Evolutionary conservation across 148 eudicot genomes (phyloP).

Genomic region (Hydrangea macrophylla): DNA sequence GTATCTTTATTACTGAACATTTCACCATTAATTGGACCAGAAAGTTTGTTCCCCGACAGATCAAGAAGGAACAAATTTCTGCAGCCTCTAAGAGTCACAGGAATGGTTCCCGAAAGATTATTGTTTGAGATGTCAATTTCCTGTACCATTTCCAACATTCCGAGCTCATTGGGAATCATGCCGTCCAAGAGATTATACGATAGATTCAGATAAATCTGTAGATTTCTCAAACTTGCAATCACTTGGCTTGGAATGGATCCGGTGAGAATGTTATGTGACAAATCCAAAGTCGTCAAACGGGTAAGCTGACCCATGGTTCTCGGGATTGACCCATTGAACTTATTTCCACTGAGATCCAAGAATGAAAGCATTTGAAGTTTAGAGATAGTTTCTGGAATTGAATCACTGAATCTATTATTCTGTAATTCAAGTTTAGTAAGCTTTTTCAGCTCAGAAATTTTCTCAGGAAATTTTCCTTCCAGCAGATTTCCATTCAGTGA

Average conservation of each 20-base stretch:
- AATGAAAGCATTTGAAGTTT: constrained; percentile 55
- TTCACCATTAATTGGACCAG: constrained; percentile 41
- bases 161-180: constrained; percentile 60
- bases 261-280: constrained; percentile 59
- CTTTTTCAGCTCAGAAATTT: constrained; percentile 47
- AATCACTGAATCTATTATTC: constrained; percentile 50
- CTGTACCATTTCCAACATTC: constrained; percentile 72
- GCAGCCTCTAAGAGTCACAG: constrained; percentile 56
- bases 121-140: constrained; percentile 74
- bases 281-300: constrained; percentile 47
- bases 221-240: constrained; percentile 48
- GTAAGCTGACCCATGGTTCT: constrained; percentile 41
- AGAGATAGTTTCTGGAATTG: constrained; percentile 47
- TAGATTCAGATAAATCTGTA: constrained; percentile 58
- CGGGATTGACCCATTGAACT: constrained; percentile 55
- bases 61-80: constrained; percentile 60
- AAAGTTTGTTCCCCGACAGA: constrained; percentile 57
- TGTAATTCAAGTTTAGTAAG: constrained; percentile 45
- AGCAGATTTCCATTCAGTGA: constrained; percentile 41
- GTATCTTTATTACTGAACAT: constrained; percentile 29
- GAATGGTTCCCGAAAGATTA: constrained; percentile 61
- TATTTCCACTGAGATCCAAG: constrained; percentile 71
- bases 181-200: constrained; percentile 59
- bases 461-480: constrained; percentile 63
- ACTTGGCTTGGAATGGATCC: constrained; percentile 55